These are phyloP conservation scores for Trametes punicea DNA, from an alignment of 768 basidiomycete species.

Conservation along the genomic window DNA sequence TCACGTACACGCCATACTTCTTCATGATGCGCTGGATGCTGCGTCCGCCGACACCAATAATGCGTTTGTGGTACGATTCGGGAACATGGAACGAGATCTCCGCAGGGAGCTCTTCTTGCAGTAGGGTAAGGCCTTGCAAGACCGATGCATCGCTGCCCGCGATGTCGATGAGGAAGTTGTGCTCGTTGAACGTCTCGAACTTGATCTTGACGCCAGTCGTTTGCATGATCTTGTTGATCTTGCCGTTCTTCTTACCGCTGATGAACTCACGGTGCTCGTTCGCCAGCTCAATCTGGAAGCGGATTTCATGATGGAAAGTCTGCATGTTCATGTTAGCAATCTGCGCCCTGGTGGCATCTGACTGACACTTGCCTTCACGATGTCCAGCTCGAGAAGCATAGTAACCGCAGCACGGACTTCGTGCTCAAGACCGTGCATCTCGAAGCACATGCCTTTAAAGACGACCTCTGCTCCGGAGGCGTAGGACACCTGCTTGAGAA, in stretches of 20 bases:
- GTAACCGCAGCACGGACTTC: conserved; percentile 84
- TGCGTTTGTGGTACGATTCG: conserved; percentile 97
- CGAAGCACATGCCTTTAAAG: conserved; percentile 96
- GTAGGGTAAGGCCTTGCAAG: conserved; percentile 79
- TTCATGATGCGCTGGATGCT: conserved; percentile 99
- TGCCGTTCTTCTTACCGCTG: conserved; percentile 98
- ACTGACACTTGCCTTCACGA: conserved; percentile 75
- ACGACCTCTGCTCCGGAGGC: conserved; percentile 90
- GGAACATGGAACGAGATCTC: conserved; percentile 99
- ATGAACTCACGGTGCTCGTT: conserved; percentile 99
- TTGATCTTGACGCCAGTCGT: conserved; percentile 96
- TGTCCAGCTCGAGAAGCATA: conserved; percentile 86
- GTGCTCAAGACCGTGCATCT: conserved; percentile 90
- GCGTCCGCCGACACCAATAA: conserved; percentile 96
- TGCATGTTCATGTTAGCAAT: conserved; percentile 28
- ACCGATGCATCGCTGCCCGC: conserved; percentile 82
- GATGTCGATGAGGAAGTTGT: conserved; percentile 92
- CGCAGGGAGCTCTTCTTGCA: conserved; percentile 97
- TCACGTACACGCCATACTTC: conserved; percentile 99
- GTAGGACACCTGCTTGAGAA: conserved; percentile 84
- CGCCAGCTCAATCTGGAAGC: conserved; percentile 95
- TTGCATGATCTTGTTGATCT: conserved; percentile 99
- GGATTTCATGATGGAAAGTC: conserved; percentile 95
- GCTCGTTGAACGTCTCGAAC: conserved; percentile 96
- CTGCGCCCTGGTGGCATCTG: too few species aligned